Evolutionary conservation across 768 basidiomycete species (phyloP), one percentile per base, ranked within the genome.

Genomic region (Pholiota conissans): DNA sequence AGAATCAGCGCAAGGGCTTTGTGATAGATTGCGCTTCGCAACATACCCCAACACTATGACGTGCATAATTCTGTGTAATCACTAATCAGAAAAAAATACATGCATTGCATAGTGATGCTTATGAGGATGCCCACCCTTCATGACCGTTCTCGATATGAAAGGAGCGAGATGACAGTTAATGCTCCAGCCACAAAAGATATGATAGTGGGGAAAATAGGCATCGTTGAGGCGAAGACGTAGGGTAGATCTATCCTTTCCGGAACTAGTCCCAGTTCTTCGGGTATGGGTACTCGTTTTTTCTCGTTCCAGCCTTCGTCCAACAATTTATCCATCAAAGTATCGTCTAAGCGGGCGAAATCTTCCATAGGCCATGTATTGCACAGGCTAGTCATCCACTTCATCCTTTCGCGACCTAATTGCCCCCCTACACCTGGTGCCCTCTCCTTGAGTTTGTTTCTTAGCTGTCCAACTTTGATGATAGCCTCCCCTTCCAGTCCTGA

Each of bases 311-410:
- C 96, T 42, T 89, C 82, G 59, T 91, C 84, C 58, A 99, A 71
- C 16, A 98, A 72, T 56, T 65, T 79, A 27, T 74, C 73, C 73
- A 92, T 89, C 71, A 78, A 78, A 14, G 66, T 74, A 29, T 90
- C 85, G 69, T 93, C 84, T 64, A 95, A 76, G 55, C 70, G 60
- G 2, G 82, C 84, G 58, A 99, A 82, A 55, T 95, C 89, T 45
- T 89, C 90, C 76, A 98, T 76, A 29, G 81, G 75, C 95, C 95
- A 98, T 28, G 76, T 71, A 58, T 92, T 91, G 72, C 93, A 98
- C 22, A 97, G 76, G 59, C 81, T 81, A 18, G 88, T 83, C 90
- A 97, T 95, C 93, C 93, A 95, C 62, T 80, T 81, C 95, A 98
- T 98, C 67, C 96, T 77, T 66, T 80, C 82, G 70, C 85, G 84